Base-by-base conservation (phyloP, 768 basidiomycete genomes). In the Boletus bicolor region DNA sequence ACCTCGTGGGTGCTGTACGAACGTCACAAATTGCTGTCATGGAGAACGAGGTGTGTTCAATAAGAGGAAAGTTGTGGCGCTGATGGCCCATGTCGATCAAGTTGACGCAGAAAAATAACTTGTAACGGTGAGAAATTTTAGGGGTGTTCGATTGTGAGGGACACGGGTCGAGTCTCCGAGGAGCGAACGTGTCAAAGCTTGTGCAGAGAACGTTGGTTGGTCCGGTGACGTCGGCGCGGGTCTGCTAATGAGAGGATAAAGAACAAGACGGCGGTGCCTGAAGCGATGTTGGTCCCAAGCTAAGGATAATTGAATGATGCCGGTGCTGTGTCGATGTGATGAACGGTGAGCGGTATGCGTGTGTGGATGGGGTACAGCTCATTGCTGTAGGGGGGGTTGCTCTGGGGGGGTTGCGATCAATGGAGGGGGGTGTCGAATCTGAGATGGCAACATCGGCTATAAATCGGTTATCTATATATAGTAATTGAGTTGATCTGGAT, bases 401-500 rank as follows among this genome's bases (percentile, higher is more conserved):
- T 2, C 21, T 24, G 21, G 21, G 3, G 58, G 55, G 63, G 51
- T 49, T 19, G 44, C 19, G 10, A 30, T 21, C 17, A 1, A 21
- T 11, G 39, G 41, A 24, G n/a, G 43, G 54, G 35, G 35, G 35
- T 17, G 30, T 39, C 4, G 4, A 41, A 61, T 63, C 61, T 63
- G 44, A 54, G 61, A 59, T 63, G 28, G 48, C 30, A 28, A 4
- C 19, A 19, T 19, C 49, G 55, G 59, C 15, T 0, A 26, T 30
- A 39, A 12, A 32, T 21, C 7, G 30, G 8, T 4, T 9, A 10
- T 11, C 53, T 26, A 0, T 35, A 49, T 39, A 5, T 3, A 46
- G 56, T 0, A 54, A 19, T 12, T 9, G 1, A 12, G 15, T 14
- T 51, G 57, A 65, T 66, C 64, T 60, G 17, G 38, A 37, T 52